Percentiles rank a stretch among this genome's conserved stretches.
These are phyloP conservation scores for Sarocladium strictum DNA, from an alignment of 2,329 filamentous ascomycete genomes.

Conservation along the genomic window DNA sequence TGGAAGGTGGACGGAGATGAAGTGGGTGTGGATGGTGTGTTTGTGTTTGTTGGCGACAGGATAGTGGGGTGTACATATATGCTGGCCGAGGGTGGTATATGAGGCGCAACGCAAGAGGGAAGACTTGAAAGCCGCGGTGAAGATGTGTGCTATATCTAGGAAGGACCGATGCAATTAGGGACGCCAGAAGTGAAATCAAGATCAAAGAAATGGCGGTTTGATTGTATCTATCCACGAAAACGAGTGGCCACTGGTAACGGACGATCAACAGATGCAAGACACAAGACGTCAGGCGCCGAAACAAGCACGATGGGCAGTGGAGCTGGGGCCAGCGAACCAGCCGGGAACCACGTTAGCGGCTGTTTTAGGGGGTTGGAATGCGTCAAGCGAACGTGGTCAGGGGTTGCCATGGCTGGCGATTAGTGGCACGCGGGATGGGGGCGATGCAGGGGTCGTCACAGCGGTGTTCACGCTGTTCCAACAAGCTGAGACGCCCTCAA, in stretches of 20 bases:
- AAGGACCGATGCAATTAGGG: too few relatives aligned
- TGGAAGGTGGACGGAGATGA: background rate
- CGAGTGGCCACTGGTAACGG: too few relatives aligned
- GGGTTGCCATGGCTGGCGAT: background rate
- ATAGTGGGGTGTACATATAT: background rate
- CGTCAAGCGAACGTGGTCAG: constrained; percentile 3
- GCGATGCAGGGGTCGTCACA: background rate
- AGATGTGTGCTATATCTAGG: too few relatives aligned
- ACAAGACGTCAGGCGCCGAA: constrained; percentile 9
- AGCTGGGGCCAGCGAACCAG: too few relatives aligned
- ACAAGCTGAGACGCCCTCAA: too few relatives aligned
- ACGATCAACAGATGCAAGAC: constrained; percentile 4
- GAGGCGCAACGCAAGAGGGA: too few relatives aligned
- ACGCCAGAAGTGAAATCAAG: too few relatives aligned
- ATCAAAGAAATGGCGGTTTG: background rate
- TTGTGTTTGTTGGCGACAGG: background rate
- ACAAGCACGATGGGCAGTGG: too few relatives aligned
- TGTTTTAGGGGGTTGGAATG: background rate
- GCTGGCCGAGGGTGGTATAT: background rate
- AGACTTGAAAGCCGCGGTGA: background rate
- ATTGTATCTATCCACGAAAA: background rate
- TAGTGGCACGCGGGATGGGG: background rate
- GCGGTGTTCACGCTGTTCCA: too few relatives aligned
- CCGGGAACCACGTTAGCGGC: background rate
- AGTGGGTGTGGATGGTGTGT: background rate